These are phyloP conservation scores for Paramecium biaurelia DNA, from an alignment of 73 alveolate genomes.

Conservation along the genomic window DNA sequence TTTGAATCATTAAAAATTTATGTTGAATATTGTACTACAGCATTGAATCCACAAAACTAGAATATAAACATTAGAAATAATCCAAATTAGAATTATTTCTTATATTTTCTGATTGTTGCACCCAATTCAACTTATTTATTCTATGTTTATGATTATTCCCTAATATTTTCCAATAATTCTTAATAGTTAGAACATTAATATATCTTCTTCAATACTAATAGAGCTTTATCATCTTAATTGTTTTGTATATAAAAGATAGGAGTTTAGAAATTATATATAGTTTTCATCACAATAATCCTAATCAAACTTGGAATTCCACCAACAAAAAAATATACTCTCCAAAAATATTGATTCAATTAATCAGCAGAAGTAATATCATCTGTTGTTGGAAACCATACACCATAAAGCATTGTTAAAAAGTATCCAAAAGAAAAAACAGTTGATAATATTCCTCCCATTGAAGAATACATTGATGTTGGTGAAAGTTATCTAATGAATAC, in stretches of 20 bases:
- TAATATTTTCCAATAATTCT: not conserved
- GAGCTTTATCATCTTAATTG: not conserved
- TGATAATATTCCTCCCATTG: not conserved
- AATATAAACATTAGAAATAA: conserved; percentile 16
- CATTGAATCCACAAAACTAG: conserved; percentile 46
- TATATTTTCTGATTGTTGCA: not conserved
- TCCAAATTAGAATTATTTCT: conserved; percentile 6
- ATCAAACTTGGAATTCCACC: conserved; percentile 43
- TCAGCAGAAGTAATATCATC: not conserved
- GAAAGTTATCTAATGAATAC: not conserved
- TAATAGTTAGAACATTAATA: not conserved
- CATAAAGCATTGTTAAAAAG: conserved; percentile 20
- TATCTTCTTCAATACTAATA: not conserved
- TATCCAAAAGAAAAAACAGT: conserved; percentile 7
- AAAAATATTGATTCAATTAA: not conserved
- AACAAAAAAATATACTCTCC: conserved; percentile 44
- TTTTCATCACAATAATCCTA: not conserved
- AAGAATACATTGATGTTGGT: not conserved
- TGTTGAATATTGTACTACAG: conserved; percentile 39
- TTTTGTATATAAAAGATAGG: conserved; percentile 5
- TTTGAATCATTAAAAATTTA: not conserved
- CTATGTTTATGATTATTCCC: not conserved
- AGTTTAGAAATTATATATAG: not conserved
- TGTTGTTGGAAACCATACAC: conserved; percentile 10
- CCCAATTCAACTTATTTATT: not conserved